Percentiles rank a stretch among this genome's conserved stretches.
Conservation (phyloP, 805 yeast species). For the Ogataea zsoltii region DNA sequence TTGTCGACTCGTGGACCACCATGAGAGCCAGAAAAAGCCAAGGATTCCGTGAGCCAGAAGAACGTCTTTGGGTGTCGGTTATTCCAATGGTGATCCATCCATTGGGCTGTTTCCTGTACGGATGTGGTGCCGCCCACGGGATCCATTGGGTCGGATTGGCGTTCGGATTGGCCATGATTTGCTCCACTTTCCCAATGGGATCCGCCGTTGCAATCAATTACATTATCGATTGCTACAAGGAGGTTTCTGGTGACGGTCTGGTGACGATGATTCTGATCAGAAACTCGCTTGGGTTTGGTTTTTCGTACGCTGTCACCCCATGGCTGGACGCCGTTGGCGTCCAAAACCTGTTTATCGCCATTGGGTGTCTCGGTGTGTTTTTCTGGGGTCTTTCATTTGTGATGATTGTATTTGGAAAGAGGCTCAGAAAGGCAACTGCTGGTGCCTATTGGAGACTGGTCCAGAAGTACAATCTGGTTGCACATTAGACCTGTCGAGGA, state of each 20-base stretch:
- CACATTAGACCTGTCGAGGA: too few species aligned
- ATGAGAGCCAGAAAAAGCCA: slow-evolving; percentile 18
- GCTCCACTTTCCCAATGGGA: slow-evolving; percentile 29
- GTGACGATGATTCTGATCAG: slow-evolving; percentile 38
- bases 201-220: slow-evolving; percentile 33
- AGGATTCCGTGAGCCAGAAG: slow-evolving; percentile 47
- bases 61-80: slow-evolving; percentile 41
- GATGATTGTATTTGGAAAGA: slow-evolving; percentile 24
- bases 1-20: slow-evolving; percentile 15
- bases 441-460: slow-evolving; percentile 21
- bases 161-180: slow-evolving; percentile 30
- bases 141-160: slow-evolving; percentile 40
- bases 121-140: slow-evolving; percentile 36
- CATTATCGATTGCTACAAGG: slow-evolving; percentile 33
- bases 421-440: slow-evolving; percentile 18
- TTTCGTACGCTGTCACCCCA: slow-evolving; percentile 56
- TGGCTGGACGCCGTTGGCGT: slow-evolving; percentile 57
- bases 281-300: slow-evolving; percentile 56
- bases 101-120: slow-evolving; percentile 43
- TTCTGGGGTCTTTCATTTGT: slow-evolving; percentile 27
- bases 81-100: slow-evolving; percentile 38
- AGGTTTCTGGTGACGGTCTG: slow-evolving; percentile 33
- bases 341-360: slow-evolving; percentile 51
- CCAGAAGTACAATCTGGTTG: slow-evolving; percentile 19
- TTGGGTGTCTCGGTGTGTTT: slow-evolving; percentile 53